Base-by-base conservation (phyloP, 2,329 filamentous ascomycete genomes). In the Ampelomyces quisqualis region DNA sequence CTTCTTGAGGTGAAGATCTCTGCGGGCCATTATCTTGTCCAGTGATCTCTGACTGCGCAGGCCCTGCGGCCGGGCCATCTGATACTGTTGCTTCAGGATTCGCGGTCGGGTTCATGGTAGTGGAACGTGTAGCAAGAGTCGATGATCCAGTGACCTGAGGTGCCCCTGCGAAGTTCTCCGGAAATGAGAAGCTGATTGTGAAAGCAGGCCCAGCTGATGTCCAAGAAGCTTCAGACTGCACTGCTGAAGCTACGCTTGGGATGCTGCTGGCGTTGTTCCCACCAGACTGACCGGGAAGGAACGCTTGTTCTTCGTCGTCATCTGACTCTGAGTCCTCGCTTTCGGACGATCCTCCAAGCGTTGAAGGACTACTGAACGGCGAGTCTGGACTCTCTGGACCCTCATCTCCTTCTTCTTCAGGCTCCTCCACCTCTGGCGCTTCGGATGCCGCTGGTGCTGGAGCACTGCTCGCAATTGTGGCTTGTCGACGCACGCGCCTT, bases 311-410 rank as follows among this genome's bases (percentile, higher is more conserved):
- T 13, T 32, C 51, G 35, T 45, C 43, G 13, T 60, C 51, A 22
- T 47, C 45, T 22, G 48, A 46, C 3, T 45, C 47, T n/a, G 46
- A 52, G 9, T 43, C 44, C 7, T 46, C 48, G 18, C 19, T 34
- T 22, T 47, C 38, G 1, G 48, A 51, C 10, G 37, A 17, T 2
- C 19, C 41, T 14, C 48, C 48, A 10, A 33, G 29, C 2, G 45
- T 47, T 2, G 45, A 51, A 2, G 52, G 47, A 21, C 54, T 59
- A 35, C 55, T 57, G 15, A 14, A 27, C 8, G 47, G 51, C 13
- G 59, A 59, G 19, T 56, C 51, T 24, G 58, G 58, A 31, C 56
- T 60, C 19, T 63, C 52, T 13, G 55, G 51, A 5, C 43, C 43
- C 31, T 48, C 46, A 9, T 29, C 40, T 10, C 39, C 34, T 24